Base-by-base conservation (phyloP, 1,284 basidiomycete species). In the Anthracocystis panici-leucophaei region DNA sequence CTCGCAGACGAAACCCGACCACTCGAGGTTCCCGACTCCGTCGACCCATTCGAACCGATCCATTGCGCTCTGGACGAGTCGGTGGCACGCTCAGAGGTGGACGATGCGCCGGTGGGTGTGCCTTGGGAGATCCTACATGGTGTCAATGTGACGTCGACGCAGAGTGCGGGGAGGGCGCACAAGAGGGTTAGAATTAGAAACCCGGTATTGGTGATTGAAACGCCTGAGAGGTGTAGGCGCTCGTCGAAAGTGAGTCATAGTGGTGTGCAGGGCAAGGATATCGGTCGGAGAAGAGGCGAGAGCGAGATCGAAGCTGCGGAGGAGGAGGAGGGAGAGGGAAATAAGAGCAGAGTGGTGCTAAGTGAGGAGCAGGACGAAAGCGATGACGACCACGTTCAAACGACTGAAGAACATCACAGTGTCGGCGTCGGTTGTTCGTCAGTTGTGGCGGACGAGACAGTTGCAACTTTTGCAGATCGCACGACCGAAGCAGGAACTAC, bases 201-300 rank as follows among this genome's bases (percentile, higher is more conserved):
- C 3, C 69, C 69, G 12, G 56, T 63, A 7, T 10, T 67, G 14
- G 69, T 72, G 2, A 60, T 72, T 1, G 64, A 66, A 41, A 72
- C 69, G 16, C 69, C 69, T 1, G 54, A 57, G 64, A 3, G n/a
- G 20, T 4, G 5, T 10, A 8, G 8, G 12, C n/a, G 9, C 25
- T 3, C 5, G 9, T 18, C 6, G 6, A 54, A 14, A 21, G 42
- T 9, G 23, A 4, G 18, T 16, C 5, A 16, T 8, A 11, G 6
- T 8, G 41, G 27, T 18, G 40, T 9, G 42, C 31, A 51, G 11
- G 20, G 33, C 9, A 51, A 18, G 20, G 14, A n/a, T 23, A 5
- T 7, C 7, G 20, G 14, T 35, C 31, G 11, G 35, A 14, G 10
- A 10, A 20, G 20, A 16, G 21, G 23, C 20, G 21, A 7, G 33